Base-by-base conservation (phyloP, 1,139 yeast genomes). In the Kodamaea sp. region DNA sequence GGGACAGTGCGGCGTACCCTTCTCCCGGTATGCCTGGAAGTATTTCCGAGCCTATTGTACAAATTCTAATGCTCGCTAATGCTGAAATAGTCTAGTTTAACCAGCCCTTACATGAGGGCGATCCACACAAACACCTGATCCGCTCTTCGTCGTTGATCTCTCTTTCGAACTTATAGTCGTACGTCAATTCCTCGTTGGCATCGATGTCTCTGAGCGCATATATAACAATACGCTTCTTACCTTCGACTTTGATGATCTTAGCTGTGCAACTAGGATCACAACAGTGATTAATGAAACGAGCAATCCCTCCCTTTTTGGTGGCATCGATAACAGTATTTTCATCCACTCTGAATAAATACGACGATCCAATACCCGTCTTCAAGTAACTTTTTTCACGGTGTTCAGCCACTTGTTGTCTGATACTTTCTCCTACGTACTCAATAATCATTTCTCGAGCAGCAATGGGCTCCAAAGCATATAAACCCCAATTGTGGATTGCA, bases 201-300 rank as follows among this genome's bases (percentile, higher is more conserved):
- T 75, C 89, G 39, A 92, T 83, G 55, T 90, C 97, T 31, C 95
- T 70, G 43, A 89, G 66, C 0, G 98, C 97, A 59, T 90, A 92
- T 28, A 92, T 89, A 36, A 90, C 98, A 66, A 92, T 92, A 59
- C 97, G 76, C 63, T 88, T 89, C 50, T 78, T 83, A 7, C 97
- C 97, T 43, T 88, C 97, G 23, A 89, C 97, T 56, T 89, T 89
- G 54, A 92, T 90, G 55, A 92, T 89, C 57, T 90, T 92, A 2
- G 98, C 97, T 0, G 96, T 89, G 62, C 98, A 92, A 48, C 96
- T 89, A 2, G 99, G 99, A 40, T 84, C 86, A 63, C 98, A 92
- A 57, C 97, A 88, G 60, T 94, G 99, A 54, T 94, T 92, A 57
- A 92, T 92, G 53, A 94, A 92, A 43, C 96, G 66, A 0, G 98